phyloP scores from a whole-genome alignment of 108 stramenopile genomes.

The Licmophora abbreviata region DNA sequence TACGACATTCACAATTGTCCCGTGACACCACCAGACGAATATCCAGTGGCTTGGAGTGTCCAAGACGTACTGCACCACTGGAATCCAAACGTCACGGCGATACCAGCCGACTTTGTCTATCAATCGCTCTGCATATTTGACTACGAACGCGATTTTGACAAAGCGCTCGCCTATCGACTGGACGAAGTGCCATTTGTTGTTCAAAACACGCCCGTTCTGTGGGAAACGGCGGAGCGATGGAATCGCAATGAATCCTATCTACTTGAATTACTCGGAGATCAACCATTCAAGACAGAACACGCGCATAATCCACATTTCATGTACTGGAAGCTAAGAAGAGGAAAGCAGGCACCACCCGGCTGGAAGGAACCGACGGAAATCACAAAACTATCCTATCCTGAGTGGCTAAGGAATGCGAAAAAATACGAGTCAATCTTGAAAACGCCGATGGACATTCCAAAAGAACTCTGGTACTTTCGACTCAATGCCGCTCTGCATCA shows the following conservation, averaged over 20 bases:
- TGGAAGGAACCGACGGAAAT: slow-evolving; percentile 85
- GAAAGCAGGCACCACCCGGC: slow-evolving; percentile 11
- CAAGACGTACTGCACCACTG: slow-evolving; percentile 49
- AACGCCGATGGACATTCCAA: slow-evolving; percentile 30
- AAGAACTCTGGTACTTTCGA: slow-evolving; percentile 92
- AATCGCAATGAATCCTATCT: slow-evolving; percentile 41
- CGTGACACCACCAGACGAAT: slow-evolving; percentile 27
- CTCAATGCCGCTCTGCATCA: slow-evolving; percentile 46
- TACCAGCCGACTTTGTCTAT: slow-evolving; percentile 32
- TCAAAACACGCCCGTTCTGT: slow-evolving; percentile 68
- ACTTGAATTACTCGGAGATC: slow-evolving; percentile 31
- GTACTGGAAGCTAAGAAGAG: slow-evolving; percentile 58
- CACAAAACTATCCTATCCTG: slow-evolving; percentile 64
- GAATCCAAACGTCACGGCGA: slow-evolving; percentile 57
- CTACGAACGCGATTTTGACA: slow-evolving; percentile 34
- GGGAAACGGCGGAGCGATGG: slow-evolving; percentile 74
- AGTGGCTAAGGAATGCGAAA: slow-evolving; percentile 81
- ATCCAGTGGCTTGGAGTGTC: slow-evolving; percentile 50
- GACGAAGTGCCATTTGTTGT: slow-evolving; percentile 89
- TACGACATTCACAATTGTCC: slow-evolving; percentile 65
- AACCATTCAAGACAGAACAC: slow-evolving; percentile 57
- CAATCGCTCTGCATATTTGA: slow-evolving; percentile 70
- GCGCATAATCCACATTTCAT: slow-evolving; percentile 84
- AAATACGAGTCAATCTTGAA: slow-evolving; percentile 33
- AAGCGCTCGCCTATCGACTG: slow-evolving; percentile 34